Evolutionary conservation across 1,284 basidiomycete species (phyloP), one percentile per base, ranked within the genome.

Genomic region (Athelia psychrophila): DNA sequence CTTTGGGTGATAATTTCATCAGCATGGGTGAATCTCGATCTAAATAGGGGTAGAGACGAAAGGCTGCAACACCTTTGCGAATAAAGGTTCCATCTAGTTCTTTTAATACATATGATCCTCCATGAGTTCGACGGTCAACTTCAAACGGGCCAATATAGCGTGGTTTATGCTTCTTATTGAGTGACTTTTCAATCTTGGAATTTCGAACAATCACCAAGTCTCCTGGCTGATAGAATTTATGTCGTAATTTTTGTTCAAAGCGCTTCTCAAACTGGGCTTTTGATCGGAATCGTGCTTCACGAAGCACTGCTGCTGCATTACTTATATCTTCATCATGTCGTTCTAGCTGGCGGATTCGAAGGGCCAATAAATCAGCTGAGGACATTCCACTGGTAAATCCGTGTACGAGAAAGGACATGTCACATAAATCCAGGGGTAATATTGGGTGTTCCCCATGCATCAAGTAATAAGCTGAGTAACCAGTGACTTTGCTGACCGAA

Each of bases 381-480:
- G 57, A 47, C 1, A 23, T 13, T 3, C 65, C 61, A 4, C 49
- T 51, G 42, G 64, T 40, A 64, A 64, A 71, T 18, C 65, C 62
- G 0, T 66, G 54, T 0, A 57, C 57, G 20, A 58, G 54, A 64
- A 68, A 73, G 0, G 69, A 70, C 0, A 54, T 48, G 36, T 72
- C 66, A 12, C 57, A 44, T 13, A 68, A 47, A 36, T 72, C 66
- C 47, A 69, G 69, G 0, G 64, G 60, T 22, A 72, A 57, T 16
- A 70, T 50, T 0, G 64, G 63, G 19, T 69, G 58, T 9, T 57
- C 51, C 0, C 70, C 68, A 56, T 72, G 69, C 3, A 71, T 55
- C 2, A 74, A 50, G 35, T 61, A 71, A 49, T 66, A 73, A 0
- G 70, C 70, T 0, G 67, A 56, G 12, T 35, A 38, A n/a, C 68